Percentiles rank a stretch among this genome's conserved stretches.
These are phyloP conservation scores for Aspergillus sp. DNA, from an alignment of 2,329 filamentous ascomycete genomes.

Conservation along the genomic window DNA sequence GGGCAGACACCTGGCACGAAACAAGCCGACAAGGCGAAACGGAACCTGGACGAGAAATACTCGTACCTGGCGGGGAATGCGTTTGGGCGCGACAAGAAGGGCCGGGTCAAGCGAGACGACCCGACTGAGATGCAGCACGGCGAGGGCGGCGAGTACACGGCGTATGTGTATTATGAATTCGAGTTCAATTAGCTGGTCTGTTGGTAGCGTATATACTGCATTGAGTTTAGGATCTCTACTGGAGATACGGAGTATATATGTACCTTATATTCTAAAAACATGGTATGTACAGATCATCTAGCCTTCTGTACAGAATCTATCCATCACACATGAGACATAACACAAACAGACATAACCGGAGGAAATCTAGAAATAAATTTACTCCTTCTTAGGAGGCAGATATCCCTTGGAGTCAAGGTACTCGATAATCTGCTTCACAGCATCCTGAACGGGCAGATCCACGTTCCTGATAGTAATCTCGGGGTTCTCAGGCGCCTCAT, in stretches of 20 bases:
- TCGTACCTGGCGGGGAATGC: conserved; percentile 94
- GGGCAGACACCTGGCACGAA: conserved; percentile 72
- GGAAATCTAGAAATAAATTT: conserved; percentile 12
- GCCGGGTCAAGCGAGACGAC: conserved; percentile 87
- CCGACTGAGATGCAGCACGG: conserved; percentile 78
- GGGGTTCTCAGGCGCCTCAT: conserved; percentile 80
- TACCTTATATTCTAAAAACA: neutral
- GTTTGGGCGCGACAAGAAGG: conserved; percentile 89
- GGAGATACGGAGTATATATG: neutral
- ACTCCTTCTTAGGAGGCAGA: conserved; percentile 42
- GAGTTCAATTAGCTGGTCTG: conserved; percentile 58
- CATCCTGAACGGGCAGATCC: conserved; percentile 81
- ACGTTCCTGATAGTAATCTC: conserved; percentile 86
- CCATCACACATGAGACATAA: neutral
- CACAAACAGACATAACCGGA: conserved; percentile 1
- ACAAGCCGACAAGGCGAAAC: conserved; percentile 71
- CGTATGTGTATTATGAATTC: conserved; percentile 96
- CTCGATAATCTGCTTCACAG: conserved; percentile 76
- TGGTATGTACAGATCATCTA: conserved; percentile 8
- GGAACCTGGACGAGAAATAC: conserved; percentile 77
- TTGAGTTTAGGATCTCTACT: neutral
- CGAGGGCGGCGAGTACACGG: conserved; percentile 80
- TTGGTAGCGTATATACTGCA: conserved; percentile 16
- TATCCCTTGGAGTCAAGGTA: conserved; percentile 72
- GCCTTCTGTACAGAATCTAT: neutral